Percentiles rank a stretch among this genome's conserved stretches.
Evolutionary conservation across 441 rosid species (phyloP).

Genomic region (Capsella rubella): DNA sequence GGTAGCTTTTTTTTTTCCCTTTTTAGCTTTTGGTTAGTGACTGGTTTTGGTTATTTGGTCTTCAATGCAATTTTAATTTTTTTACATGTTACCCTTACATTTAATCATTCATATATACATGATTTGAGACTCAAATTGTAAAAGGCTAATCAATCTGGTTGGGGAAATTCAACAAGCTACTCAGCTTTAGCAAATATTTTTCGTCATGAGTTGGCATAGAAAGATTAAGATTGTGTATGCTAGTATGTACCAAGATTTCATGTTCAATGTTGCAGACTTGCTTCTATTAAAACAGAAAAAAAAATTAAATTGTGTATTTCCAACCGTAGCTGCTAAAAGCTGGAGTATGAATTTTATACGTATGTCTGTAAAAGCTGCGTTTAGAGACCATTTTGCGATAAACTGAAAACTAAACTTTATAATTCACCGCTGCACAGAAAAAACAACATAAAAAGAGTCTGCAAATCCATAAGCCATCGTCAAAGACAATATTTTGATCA

Average conservation of each 20-base stretch:
- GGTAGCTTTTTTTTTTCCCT: not conserved
- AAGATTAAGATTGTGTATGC: too few relatives aligned
- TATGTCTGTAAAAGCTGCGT: not conserved
- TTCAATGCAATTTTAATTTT: not conserved
- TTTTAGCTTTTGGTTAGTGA: constrained; percentile 13
- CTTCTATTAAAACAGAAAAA: too few relatives aligned
- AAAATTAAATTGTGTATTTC: too few relatives aligned
- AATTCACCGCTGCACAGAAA: constrained; percentile 10
- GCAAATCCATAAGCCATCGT: not conserved
- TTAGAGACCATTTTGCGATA: not conserved
- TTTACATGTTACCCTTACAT: not conserved
- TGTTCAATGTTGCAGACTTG: too few relatives aligned
- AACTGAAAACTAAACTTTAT: not conserved
- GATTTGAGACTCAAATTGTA: constrained; percentile 1
- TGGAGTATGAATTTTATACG: too few relatives aligned
- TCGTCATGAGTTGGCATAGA: too few relatives aligned
- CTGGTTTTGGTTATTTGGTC: not conserved
- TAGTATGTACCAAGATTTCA: too few relatives aligned
- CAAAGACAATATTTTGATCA: too few relatives aligned
- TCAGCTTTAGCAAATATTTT: too few relatives aligned
- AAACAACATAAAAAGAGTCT: not conserved
- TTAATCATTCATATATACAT: not conserved
- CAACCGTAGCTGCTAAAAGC: too few relatives aligned
- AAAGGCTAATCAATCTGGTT: not conserved
- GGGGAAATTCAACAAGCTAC: not conserved